Base-by-base conservation (phyloP, 164 flowering plant species). In the Vitis rupestris region DNA sequence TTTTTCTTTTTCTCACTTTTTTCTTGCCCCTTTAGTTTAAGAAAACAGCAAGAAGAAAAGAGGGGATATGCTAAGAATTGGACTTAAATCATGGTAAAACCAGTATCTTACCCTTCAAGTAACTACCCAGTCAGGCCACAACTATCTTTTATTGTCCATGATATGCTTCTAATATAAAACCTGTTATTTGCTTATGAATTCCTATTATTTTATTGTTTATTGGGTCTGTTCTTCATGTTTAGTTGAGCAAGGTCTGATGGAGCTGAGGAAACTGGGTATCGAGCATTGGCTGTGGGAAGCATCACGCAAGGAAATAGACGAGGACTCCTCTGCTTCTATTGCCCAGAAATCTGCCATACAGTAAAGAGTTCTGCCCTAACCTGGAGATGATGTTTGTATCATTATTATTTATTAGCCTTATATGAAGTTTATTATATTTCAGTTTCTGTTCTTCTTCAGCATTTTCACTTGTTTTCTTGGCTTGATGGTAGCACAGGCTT, bases 231-330 rank as follows among this genome's bases (percentile, higher is more conserved):
- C 27, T 66, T 55, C 17, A 10, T 19, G 55, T 66, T 31, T 82
- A 94, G 98, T 88, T 69, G 96, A 90, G 75, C 82, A 86, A 75
- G 97, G 96, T 37, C 53, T 94, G 71, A 66, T 70, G 68, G 97
- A 94, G 83, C 84, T 94, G 55, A 84, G 89, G 79, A 90, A 92
- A 73, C 76, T 94, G 68, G 94, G 94, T 52, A 85, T 92, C 30
- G 98, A 94, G 70, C 91, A 79, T 63, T 88, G 85, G 58, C 80
- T 92, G 48, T 94, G 96, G 97, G 93, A 89, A 75, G 88, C 88
- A 60, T 88, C 94, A 7, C 90, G 98, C 58, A 91, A 78, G 72
- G 93, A 88, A 75, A 75, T 83, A 47, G 93, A 88, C 49, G 75
- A 74, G 59, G 68, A 76, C 8, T 53, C 79, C 62, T 70, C 79